These are phyloP conservation scores for Antrodiella citrinella DNA, from an alignment of 768 basidiomycete species.

Conservation along the genomic window DNA sequence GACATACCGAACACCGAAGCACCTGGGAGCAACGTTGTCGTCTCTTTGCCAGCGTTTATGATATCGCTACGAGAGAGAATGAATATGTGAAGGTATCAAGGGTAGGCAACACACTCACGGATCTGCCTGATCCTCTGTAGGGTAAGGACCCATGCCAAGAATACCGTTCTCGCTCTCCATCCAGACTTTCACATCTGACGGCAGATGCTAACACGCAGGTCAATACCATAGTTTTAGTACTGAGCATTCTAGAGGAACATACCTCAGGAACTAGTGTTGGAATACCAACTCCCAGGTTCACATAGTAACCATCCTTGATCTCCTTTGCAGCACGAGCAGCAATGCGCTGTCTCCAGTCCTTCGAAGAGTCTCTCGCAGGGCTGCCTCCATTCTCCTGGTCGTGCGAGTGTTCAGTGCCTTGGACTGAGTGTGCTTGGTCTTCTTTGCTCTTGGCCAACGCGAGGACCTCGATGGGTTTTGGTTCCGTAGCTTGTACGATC, in stretches of 20 bases:
- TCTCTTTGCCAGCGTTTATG: conserved; percentile 92
- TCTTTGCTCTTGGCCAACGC: conserved; percentile 42
- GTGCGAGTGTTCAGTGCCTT: conserved; percentile 6
- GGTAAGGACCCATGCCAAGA: conserved; percentile 81
- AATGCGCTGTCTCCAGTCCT: conserved; percentile 46
- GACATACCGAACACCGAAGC: conserved; percentile 84
- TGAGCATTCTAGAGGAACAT: neutral
- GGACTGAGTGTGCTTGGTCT: conserved; percentile 8
- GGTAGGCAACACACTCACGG: conserved; percentile 42
- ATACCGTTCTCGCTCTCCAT: conserved; percentile 86
- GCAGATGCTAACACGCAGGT: conserved; percentile 38
- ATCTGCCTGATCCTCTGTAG: conserved; percentile 68
- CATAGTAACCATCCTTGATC: conserved; percentile 77
- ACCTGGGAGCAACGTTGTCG: conserved; percentile 83
- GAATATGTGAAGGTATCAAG: neutral
- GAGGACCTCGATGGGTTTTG: conserved; percentile 71
- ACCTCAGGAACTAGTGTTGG: conserved; percentile 73
- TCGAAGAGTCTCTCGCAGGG: conserved; percentile 20
- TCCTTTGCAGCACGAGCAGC: conserved; percentile 83
- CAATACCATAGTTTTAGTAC: too few relatives aligned
- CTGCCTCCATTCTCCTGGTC: neutral
- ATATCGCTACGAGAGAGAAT: conserved; percentile 47
- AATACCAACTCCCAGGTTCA: conserved; percentile 85
- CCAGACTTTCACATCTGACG: conserved; percentile 70
- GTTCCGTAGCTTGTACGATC: conserved; percentile 64